Evolutionary conservation across 2,329 filamentous ascomycete genomes (phyloP).

Genomic region (Setomelanomma holmii): DNA sequence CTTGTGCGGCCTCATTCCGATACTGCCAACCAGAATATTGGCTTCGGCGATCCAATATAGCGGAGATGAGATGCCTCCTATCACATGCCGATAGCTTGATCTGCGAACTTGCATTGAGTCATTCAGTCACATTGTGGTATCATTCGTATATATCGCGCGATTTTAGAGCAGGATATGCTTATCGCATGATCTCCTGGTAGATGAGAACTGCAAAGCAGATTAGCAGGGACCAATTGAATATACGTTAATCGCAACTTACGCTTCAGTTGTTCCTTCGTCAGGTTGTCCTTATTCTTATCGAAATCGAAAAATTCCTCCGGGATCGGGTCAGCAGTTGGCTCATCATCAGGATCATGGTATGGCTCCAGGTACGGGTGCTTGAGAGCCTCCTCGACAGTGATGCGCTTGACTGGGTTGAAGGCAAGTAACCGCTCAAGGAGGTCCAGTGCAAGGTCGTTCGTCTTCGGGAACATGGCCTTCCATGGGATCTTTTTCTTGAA

Average conservation of each 20-base stretch:
- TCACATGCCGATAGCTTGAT: slow-evolving; percentile 22
- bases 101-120: not conserved
- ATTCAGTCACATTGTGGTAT: slow-evolving; percentile 26
- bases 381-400: slow-evolving; percentile 95
- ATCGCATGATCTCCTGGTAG: slow-evolving; percentile 94
- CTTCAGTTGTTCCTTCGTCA: slow-evolving; percentile 98
- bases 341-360: slow-evolving; percentile 98
- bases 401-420: slow-evolving; percentile 98
- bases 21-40: not conserved
- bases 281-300: slow-evolving; percentile 98
- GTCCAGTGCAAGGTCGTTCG: slow-evolving; percentile 94
- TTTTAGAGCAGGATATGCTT: slow-evolving; percentile 35
- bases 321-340: slow-evolving; percentile 94
- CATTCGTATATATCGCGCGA: slow-evolving; percentile 29
- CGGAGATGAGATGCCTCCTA: slow-evolving; percentile 14
- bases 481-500: slow-evolving; percentile 99
- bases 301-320: slow-evolving; percentile 99
- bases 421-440: slow-evolving; percentile 93
- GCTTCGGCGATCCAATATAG: not conserved
- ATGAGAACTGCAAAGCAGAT: slow-evolving; percentile 69
- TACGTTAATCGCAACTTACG: too few species aligned
- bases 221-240: too few species aligned
- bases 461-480: slow-evolving; percentile 97
- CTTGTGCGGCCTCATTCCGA: not conserved
- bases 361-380: slow-evolving; percentile 98